A percentile compares a stretch with the other conserved stretches of the same genome.
Evolutionary conservation across 257 asterid genomes (phyloP).

Genomic region (Gentiana straminea): DNA sequence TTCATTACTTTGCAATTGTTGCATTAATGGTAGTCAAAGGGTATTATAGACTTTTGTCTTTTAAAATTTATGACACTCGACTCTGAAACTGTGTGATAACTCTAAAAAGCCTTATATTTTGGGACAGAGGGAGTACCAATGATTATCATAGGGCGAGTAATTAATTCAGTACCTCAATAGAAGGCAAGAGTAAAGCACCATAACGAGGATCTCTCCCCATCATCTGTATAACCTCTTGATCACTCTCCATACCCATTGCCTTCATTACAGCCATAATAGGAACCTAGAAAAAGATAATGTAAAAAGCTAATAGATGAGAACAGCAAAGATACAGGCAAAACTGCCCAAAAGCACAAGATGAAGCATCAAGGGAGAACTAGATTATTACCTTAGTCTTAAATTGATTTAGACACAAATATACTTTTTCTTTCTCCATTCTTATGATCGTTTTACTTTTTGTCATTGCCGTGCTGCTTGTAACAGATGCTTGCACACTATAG

Average conservation of each 20-base stretch:
- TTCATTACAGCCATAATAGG: slow-evolving; percentile 88
- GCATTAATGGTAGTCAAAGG: too few relatives aligned
- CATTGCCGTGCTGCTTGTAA: slow-evolving; percentile 67
- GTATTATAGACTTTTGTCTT: too few relatives aligned
- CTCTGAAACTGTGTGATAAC: too few relatives aligned
- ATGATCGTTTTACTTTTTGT: slow-evolving; percentile 72
- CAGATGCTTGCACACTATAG: slow-evolving; percentile 91
- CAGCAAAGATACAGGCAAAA: slow-evolving; percentile 1
- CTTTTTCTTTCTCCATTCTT: slow-evolving; percentile 82
- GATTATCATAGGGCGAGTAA: too few relatives aligned
- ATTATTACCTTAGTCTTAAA: slow-evolving; percentile 53
- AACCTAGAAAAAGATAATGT: slow-evolving; percentile 35
- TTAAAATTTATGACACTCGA: too few relatives aligned
- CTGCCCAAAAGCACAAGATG: not conserved
- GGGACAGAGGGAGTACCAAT: too few relatives aligned
- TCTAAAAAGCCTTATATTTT: too few relatives aligned
- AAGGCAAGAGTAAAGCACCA: slow-evolving; percentile 77
- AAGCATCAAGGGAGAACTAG: slow-evolving; percentile 8
- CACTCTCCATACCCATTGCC: slow-evolving; percentile 99
- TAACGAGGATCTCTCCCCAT: slow-evolving; percentile 94
- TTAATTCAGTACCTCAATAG: slow-evolving; percentile 59
- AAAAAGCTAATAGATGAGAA: slow-evolving; percentile 2
- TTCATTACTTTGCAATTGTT: too few relatives aligned
- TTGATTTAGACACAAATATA: slow-evolving; percentile 57
- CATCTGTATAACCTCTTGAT: slow-evolving; percentile 98